These are phyloP conservation scores for Fraxinus pennsylvanica DNA, from an alignment of 257 asterid species.

Conservation along the genomic window DNA sequence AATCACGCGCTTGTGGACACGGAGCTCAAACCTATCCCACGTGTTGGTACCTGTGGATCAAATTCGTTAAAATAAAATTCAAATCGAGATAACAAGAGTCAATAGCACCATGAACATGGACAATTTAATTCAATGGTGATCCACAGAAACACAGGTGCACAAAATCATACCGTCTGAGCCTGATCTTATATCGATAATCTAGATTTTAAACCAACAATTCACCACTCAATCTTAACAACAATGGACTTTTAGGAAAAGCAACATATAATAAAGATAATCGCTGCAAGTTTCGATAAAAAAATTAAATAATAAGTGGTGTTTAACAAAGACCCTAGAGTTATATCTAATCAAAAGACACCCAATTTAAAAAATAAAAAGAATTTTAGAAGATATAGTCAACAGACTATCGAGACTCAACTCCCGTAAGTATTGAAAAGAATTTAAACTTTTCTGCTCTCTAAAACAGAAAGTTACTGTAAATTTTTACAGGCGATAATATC, in stretches of 20 bases:
- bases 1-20: conserved; percentile 65
- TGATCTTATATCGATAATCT: background rate
- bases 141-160: background rate
- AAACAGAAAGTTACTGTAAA: background rate
- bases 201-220: background rate
- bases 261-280: no score
- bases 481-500: background rate
- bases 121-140: background rate
- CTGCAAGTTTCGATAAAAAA: background rate
- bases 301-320: no score
- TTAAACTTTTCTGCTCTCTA: background rate
- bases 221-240: background rate
- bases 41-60: conserved; percentile 49
- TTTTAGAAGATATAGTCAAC: background rate
- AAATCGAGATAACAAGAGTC: background rate
- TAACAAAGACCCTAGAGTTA: no score
- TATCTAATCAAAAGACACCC: no score
- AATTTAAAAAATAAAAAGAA: no score
- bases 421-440: no score
- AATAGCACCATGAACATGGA: background rate
- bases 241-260: background rate
- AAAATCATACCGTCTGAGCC: background rate
- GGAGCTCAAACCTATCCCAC: conserved; percentile 56
- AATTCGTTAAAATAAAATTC: background rate
- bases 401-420: background rate